A percentile compares a stretch with the other conserved stretches of the same genome.
phyloP scores from a whole-genome alignment of 176 grass and related monocot species.

The Phragmites australis region DNA sequence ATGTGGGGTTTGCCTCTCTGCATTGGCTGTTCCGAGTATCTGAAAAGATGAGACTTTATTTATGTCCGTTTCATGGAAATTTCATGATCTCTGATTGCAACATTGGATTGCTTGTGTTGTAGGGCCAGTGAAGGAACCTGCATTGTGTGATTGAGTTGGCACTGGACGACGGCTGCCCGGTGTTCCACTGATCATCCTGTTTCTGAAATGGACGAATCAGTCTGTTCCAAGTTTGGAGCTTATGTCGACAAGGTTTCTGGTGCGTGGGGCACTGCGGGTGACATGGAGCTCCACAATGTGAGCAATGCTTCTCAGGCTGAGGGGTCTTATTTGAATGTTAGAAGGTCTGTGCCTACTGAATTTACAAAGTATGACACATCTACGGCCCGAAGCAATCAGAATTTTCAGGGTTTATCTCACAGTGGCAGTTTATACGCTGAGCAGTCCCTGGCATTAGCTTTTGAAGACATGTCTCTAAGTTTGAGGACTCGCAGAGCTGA shows the following conservation, averaged over 20 bases:
- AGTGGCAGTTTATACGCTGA: conserved; percentile 42
- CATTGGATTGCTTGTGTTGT: conserved; percentile 22
- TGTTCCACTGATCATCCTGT: neutral
- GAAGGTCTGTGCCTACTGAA: conserved; percentile 4
- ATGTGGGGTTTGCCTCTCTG: conserved; percentile 26
- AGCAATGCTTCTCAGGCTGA: neutral
- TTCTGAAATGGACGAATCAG: conserved; percentile 40
- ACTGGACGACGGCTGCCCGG: too few relatives aligned
- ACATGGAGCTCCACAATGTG: conserved; percentile 14
- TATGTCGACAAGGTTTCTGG: conserved; percentile 14
- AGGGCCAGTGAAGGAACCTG: conserved; percentile 38
- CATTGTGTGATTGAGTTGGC: conserved; percentile 40
- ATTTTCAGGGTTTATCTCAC: conserved; percentile 13
- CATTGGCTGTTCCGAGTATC: neutral
- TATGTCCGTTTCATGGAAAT: conserved; percentile 10
- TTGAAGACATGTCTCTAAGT: conserved; percentile 38
- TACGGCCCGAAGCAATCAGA: neutral
- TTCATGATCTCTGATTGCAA: conserved; percentile 15
- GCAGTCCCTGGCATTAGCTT: conserved; percentile 45
- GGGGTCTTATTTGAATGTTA: conserved; percentile 1
- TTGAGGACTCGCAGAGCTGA: conserved; percentile 33
- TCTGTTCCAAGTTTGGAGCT: conserved; percentile 27
- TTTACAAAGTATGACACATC: conserved; percentile 11
- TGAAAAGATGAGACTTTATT: conserved; percentile 17
- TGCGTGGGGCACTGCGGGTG: conserved; percentile 7